Base-by-base conservation (phyloP, 2,329 filamentous ascomycete genomes). In the Fusarium algeriense region DNA sequence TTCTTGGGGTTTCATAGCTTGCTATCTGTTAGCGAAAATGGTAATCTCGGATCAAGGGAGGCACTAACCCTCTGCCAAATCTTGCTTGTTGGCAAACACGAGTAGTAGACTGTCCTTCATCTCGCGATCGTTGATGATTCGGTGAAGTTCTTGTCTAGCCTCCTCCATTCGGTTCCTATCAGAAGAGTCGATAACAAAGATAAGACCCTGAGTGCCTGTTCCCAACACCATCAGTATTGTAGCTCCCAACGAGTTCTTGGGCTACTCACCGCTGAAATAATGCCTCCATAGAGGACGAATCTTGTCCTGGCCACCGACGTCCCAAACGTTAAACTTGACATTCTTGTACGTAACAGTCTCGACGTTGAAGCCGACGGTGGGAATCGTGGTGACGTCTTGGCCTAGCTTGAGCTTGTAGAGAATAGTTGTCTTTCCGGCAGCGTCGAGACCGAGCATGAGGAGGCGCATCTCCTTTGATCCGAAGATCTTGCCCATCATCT, bases 271-370 rank as follows among this genome's bases (percentile, higher is more conserved):
- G 76, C 90, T 92, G 81, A 97, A 98, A 86, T 98, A 98, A 87
- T 98, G 95, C 84, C 95, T 91, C 95, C 95, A 98, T 68, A 98
- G 86, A 71, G 95, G 95, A 75, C 95, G 90, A 80, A 98, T 98
- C 91, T 98, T 98, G 89, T 98, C 95, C 87, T 98, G 95, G 73
- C 95, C 95, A 83, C 95, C 95, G 67, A 98, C 95, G 86, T 98
- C 95, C 95, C 95, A 98, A 71, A 98, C 95, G 79, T 97, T 98
- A 87, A 98, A 98, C 85, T 98, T 97, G 84, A 98, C 95, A 83
- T 98, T 98, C 89, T 98, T 98, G 88, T 97, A 98, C 75, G 95
- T 97, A 78, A 98, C 95, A 7, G 94, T 97, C 88, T 98, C 95
- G 83, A 98, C 96, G 88, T 98, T 98, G 89, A 98, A 98, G 76